These are phyloP conservation scores for Vitis hybrid DNA, from an alignment of 177 flowering plant species.

Conservation along the genomic window DNA sequence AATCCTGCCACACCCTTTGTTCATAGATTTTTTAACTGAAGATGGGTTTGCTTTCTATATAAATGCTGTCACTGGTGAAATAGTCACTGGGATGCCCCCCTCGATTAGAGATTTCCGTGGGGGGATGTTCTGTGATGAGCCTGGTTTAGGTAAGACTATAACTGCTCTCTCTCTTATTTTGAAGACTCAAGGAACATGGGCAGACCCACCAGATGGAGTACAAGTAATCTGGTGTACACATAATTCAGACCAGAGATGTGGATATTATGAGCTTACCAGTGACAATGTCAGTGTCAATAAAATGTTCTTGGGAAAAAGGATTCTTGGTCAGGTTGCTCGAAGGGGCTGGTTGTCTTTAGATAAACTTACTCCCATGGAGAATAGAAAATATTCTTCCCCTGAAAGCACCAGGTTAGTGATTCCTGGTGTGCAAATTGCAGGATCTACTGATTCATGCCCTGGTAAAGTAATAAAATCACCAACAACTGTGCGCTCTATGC, in stretches of 20 bases:
- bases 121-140: constrained; percentile 99
- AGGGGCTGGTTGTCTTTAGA: constrained; percentile 43
- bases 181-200: constrained; percentile 85
- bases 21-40: constrained; percentile 53
- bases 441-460: constrained; percentile 21
- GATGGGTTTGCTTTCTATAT: constrained; percentile 74
- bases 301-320: constrained; percentile 27
- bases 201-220: constrained; percentile 76
- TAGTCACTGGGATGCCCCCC: constrained; percentile 59
- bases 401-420: constrained; percentile 32
- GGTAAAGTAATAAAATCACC: constrained; percentile 24
- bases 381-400: constrained; percentile 20
- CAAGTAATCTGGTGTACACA: constrained; percentile 69
- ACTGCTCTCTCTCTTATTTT: constrained; percentile 90
- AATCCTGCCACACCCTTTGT: constrained; percentile 74
- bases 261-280: constrained; percentile 77
- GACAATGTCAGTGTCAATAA: constrained; percentile 21
- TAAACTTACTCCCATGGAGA: constrained; percentile 24
- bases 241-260: constrained; percentile 66
- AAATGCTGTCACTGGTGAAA: constrained; percentile 73
- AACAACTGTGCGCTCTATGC: constrained; percentile 19
- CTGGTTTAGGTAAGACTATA: constrained; percentile 95
- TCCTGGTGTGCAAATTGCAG: constrained; percentile 20
- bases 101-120: constrained; percentile 81
- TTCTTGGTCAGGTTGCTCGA: constrained; percentile 34